Evolutionary conservation across 176 grass and related monocot species (phyloP), one percentile per base, ranked within the genome.

Genomic region (Aegilops tauschii): DNA sequence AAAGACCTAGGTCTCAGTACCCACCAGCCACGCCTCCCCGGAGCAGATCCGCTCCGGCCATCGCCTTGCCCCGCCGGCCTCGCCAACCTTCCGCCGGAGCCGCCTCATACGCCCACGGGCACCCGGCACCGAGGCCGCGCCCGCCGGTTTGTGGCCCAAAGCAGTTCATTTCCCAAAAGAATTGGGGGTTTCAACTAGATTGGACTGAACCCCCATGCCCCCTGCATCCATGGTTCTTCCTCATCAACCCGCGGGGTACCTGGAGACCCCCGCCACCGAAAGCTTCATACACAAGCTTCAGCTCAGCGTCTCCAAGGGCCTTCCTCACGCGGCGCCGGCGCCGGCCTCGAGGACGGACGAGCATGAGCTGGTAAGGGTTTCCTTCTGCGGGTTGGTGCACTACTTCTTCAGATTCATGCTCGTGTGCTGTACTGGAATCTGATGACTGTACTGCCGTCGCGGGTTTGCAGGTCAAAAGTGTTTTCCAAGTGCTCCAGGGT

Each of bases 401-500:
- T 47, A 13, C 4, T 76, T 66, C 14, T 66, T 73, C 72, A 23
- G 84, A 29, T 81, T 64, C 30, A 65, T 40, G 49, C 4, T 25
- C 21, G 50, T 89, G 39, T 61, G 34, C 44, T 36, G 45, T 72
- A 67, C 44, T 45, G 47, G 29, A 9, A 42, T 47, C 13, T 6
- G 54, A 58, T 6, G 54, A 21, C 52, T 52, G 49, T 52, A 52
- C 49, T 52, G 49, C 49, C 49, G 49, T 52, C 44, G 32, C 32
- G 32, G 32, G 32, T 25, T 25, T 25, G 29, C 84, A 98, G 96
- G 93, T 95, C 59, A 89, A 85, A 61, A 80, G 90, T 62, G 84
- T 92, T n/a, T 86, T 98, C 59, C 90, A 95, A 32, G 86, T 95
- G 88, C 93, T 95, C 44, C 96, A 94, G 81, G 92, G 96, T 21